Evolutionary conservation across 805 yeast genomes (phyloP).

Genomic region (Pichia californica): DNA sequence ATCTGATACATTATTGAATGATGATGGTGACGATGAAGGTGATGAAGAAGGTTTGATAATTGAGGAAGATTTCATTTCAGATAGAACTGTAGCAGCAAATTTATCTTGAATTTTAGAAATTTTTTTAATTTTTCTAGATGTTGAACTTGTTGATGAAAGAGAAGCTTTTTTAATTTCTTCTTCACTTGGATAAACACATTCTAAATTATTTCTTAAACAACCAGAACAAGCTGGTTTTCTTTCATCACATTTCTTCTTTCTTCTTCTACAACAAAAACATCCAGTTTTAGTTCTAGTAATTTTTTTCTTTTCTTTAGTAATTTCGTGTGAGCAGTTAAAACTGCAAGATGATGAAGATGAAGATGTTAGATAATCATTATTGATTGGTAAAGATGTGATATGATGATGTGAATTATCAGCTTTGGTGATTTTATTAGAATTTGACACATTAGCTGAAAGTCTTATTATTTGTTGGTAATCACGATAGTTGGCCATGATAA

Average conservation of each 20-base stretch:
- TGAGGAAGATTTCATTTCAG: slow-evolving; percentile 8
- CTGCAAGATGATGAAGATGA: not conserved
- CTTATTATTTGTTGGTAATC: slow-evolving; percentile 29
- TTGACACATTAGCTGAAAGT: slow-evolving; percentile 10
- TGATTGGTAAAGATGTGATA: not conserved
- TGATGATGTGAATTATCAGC: not conserved
- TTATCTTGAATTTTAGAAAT: slow-evolving; percentile 1
- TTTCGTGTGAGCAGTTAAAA: not conserved
- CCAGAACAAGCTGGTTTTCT: slow-evolving; percentile 31
- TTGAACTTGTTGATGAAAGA: slow-evolving; percentile 6
- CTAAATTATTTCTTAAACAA: slow-evolving; percentile 28
- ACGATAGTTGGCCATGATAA: slow-evolving; percentile 25
- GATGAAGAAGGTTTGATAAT: not conserved
- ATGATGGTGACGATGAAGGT: slow-evolving; percentile 1
- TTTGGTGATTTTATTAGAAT: not conserved
- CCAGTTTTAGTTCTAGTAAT: slow-evolving; percentile 34
- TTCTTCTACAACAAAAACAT: slow-evolving; percentile 32
- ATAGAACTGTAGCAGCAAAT: slow-evolving; percentile 5
- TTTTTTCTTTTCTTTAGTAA: slow-evolving; percentile 19
- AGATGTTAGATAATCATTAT: not conserved
- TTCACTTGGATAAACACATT: slow-evolving; percentile 30
- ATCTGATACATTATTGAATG: too few species aligned
- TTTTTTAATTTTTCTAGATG: slow-evolving; percentile 6
- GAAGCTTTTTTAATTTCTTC: slow-evolving; percentile 14
- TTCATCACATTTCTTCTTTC: slow-evolving; percentile 36